phyloP scores from a whole-genome alignment of 306 rosid genomes.

The Vigna nakashimae region DNA sequence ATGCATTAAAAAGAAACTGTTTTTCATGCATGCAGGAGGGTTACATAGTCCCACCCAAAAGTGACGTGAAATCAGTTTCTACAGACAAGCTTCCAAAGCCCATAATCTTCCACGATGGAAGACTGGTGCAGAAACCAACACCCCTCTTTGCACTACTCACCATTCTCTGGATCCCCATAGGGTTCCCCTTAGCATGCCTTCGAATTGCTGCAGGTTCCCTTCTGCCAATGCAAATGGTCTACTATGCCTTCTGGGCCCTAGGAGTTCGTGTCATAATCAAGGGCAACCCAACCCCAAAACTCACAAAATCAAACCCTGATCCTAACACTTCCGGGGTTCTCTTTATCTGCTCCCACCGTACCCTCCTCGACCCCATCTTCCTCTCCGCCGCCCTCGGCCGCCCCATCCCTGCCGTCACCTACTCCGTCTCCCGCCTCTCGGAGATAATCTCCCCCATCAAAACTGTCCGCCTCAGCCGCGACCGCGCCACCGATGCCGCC shows the following conservation, averaged over 20 bases:
- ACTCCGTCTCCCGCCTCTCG: conserved; percentile 80
- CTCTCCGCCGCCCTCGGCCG: conserved; percentile 81
- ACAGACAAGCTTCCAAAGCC: conserved; percentile 77
- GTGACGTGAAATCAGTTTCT: conserved; percentile 57
- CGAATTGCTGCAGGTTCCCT: conserved; percentile 74
- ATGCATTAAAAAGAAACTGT: no score
- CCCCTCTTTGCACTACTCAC: conserved; percentile 65
- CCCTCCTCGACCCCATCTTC: conserved; percentile 84
- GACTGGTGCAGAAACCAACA: conserved; percentile 73
- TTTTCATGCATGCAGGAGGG: conserved; percentile 56
- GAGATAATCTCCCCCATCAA: conserved; percentile 82
- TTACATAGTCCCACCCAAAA: conserved; percentile 62
- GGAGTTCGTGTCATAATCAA: conserved; percentile 73
- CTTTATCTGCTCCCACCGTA: conserved; percentile 80
- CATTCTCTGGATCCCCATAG: conserved; percentile 79
- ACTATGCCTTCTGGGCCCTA: conserved; percentile 72
- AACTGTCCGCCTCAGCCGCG: conserved; percentile 69
- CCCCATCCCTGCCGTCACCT: conserved; percentile 80
- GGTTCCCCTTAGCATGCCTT: conserved; percentile 70
- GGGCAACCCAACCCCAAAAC: conserved; percentile 73
- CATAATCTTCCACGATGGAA: conserved; percentile 85
- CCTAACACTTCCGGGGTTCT: conserved; percentile 57
- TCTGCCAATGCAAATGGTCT: conserved; percentile 81
- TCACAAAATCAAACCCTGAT: conserved; percentile 42
- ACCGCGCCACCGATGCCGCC: conserved; percentile 67